Evolutionary conservation across 805 yeast genomes (phyloP).

Genomic region (Wickerhamomyces bisporus): DNA sequence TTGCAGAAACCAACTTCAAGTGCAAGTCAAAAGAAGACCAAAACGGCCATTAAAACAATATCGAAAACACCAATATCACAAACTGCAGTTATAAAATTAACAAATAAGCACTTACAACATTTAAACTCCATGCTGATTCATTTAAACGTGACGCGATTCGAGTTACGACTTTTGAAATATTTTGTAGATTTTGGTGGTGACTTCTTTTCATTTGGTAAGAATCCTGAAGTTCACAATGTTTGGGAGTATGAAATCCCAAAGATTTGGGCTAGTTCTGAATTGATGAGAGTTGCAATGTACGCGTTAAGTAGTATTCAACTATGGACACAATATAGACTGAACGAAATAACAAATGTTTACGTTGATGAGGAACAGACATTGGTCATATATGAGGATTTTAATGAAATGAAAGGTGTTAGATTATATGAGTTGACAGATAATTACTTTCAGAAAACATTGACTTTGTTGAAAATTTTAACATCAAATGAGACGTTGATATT

Average conservation of each 20-base stretch:
- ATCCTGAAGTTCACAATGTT: constrained; percentile 6
- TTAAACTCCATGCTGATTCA: constrained; percentile 18
- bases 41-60: no score
- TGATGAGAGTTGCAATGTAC: constrained; percentile 15
- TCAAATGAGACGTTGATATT: background rate
- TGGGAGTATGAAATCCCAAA: constrained; percentile 16
- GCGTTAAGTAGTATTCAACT: constrained; percentile 18
- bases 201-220: constrained; percentile 15
- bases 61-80: no score
- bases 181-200: constrained; percentile 19
- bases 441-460: constrained; percentile 12
- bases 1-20: background rate
- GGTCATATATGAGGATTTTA: constrained; percentile 6
- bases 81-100: no score
- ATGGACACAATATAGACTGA: constrained; percentile 15
- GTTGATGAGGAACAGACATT: constrained; percentile 11
- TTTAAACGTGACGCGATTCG: constrained; percentile 14
- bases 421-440: constrained; percentile 11
- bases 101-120: background rate
- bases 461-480: constrained; percentile 3
- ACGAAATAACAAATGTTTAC: constrained; percentile 11
- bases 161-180: constrained; percentile 16
- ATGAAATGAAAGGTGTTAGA: constrained; percentile 6
- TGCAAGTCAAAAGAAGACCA: background rate
- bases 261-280: constrained; percentile 13